Base-by-base conservation (phyloP, 805 yeast genomes). In the Metschnikowia shivogae region DNA sequence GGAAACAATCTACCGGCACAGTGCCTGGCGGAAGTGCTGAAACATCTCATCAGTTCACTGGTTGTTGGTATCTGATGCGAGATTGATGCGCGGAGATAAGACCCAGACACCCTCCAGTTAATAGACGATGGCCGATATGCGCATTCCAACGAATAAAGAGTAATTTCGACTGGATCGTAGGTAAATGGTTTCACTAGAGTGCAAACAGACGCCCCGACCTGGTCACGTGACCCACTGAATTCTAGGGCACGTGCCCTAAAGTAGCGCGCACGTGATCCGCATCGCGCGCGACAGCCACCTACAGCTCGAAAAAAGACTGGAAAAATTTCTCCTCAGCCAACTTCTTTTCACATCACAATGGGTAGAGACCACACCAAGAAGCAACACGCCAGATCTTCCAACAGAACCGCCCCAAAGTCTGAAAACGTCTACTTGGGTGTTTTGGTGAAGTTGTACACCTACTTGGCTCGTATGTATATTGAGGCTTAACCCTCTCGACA, bases 371-470 rank as follows among this genome's bases (percentile, higher is more conserved):
- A 88, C 81, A 81, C 85, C 77, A 73, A 82, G 74, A 93, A 92
- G 78, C 97, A 89, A 80, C 99, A 93, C 85, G 82, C 80, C 72
- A 88, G 89, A 79, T 78, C 84, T 63, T 84, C 95, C 77, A 96
- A 89, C 89, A 89, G 99, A 81, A 78, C 85, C 73, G 97, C 97
- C 77, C 99, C 99, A 80, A 89, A 89, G 83, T 92, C 98, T 62
- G 96, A 93, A 80, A 93, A 93, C 74, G 97, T 90, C 79, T 93
- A 93, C 97, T 82, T 93, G 80, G 86, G 86, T 78, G 78, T 93
- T 73, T 86, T 93, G 78, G 98, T 92, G 76, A 92, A 92, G 86
- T 82, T 93, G 67, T 93, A 90, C 89, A 77, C 97, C 73, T 93
- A 89, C 95, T 84, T 93, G 78, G 96, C 98, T 80, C 97, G 99